These are phyloP conservation scores for Trifolium dubium DNA, from an alignment of 306 rosid genomes.

Conservation along the genomic window DNA sequence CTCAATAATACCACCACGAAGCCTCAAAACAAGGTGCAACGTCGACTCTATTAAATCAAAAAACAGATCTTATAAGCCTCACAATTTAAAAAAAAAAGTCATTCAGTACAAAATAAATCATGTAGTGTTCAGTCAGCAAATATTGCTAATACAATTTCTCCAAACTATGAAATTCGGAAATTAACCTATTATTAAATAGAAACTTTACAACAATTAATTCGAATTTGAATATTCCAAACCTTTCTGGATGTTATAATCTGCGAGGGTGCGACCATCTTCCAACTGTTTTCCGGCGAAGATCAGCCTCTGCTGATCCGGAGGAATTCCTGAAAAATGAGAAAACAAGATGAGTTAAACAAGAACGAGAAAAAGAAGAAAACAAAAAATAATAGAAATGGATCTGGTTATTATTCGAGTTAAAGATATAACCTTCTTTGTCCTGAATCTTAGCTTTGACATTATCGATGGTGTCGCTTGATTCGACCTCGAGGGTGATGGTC, in stretches of 20 bases:
- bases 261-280: constrained; percentile 98
- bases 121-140: not conserved
- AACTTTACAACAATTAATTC: not conserved
- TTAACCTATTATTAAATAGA: not conserved
- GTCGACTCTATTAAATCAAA: constrained; percentile 76
- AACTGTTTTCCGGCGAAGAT: constrained; percentile 98
- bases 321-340: constrained; percentile 59
- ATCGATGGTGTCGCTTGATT: constrained; percentile 92
- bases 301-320: constrained; percentile 97
- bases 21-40: constrained; percentile 96
- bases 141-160: not conserved
- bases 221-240: constrained; percentile 51
- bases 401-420: no score
- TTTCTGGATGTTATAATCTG: constrained; percentile 95
- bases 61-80: constrained; percentile 7
- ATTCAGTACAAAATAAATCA: not conserved
- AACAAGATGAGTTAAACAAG: not conserved
- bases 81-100: not conserved
- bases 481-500: constrained; percentile 99
- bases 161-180: not conserved
- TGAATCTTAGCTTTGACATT: constrained; percentile 94
- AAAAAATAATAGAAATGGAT: not conserved
- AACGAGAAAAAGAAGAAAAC: not conserved
- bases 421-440: constrained; percentile 80
- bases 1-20: constrained; percentile 97